Evolutionary conservation across 805 yeast species (phyloP).

Genomic region (Candida caryicola): DNA sequence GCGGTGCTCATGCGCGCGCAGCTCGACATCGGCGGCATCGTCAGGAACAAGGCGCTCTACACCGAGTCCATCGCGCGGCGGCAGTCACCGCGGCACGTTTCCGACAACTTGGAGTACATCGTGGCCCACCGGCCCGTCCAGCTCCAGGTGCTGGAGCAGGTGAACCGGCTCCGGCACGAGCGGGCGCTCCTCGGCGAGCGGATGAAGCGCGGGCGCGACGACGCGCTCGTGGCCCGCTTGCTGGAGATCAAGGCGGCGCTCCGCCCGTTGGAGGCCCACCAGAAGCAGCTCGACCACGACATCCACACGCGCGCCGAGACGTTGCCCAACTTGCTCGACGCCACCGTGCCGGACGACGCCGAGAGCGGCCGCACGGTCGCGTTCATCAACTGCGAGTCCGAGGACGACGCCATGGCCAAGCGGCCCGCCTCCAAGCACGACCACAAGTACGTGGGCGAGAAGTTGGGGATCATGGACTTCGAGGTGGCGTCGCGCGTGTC

Average conservation of each 20-base stretch:
- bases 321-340: constrained; percentile 63
- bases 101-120: constrained; percentile 23
- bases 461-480: constrained; percentile 68
- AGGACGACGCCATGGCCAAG: constrained; percentile 17
- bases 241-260: constrained; percentile 23
- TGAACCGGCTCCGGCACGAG: constrained; percentile 26
- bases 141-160: constrained; percentile 17
- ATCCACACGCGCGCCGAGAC: constrained; percentile 43
- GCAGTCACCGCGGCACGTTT: constrained; percentile 15
- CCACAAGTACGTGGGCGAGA: constrained; percentile 70
- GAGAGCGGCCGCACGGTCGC: constrained; percentile 45
- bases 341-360: constrained; percentile 40
- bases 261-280: constrained; percentile 24
- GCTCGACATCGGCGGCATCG: constrained; percentile 22
- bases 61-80: constrained; percentile 29
- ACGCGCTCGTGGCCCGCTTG: constrained; percentile 17
- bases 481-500: constrained; percentile 68
- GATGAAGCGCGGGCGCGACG: constrained; percentile 15
- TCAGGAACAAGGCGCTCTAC: constrained; percentile 18
- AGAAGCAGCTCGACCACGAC: constrained; percentile 28
- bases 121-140: constrained; percentile 24
- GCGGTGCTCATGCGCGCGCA: constrained; percentile 19
- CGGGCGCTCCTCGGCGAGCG: constrained; percentile 25
- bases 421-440: constrained; percentile 32
- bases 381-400: constrained; percentile 49